Base-by-base conservation (phyloP, 495 filamentous ascomycete species). In the Aspergillus mulundensis region DNA sequence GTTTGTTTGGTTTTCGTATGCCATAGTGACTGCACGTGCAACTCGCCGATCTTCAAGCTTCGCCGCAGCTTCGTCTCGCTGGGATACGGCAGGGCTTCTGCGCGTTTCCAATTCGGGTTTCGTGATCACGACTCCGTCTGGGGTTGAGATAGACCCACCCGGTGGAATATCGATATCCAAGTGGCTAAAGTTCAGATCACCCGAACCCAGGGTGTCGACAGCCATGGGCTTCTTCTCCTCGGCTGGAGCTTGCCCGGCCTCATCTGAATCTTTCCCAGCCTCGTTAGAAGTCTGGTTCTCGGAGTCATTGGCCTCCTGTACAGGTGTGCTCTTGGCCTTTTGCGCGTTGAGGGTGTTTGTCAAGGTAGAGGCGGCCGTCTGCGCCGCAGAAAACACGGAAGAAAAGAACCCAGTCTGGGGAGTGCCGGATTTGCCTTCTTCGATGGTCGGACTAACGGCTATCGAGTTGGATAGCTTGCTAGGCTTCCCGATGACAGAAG, bases 391-490 rank as follows among this genome's bases (percentile, higher is more conserved):
- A 62, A 98, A 89, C 65, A 97, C 87, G 15, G 86, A 89, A 7
- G 90, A 93, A 69, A 98, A 98, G 70, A 98, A 98, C 0, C 91
- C 90, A 42, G 77, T 78, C 41, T 69, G 79, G 44, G 77, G 76
- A 50, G 66, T 65, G 14, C 70, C 74, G 7, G 78, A 74, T 57
- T 81, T 85, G 11, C 62, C 58, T 66, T 88, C 85, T 58, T 88
- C 85, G 32, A 79, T 66, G 2, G 84, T 89, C 15, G 94, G 91
- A 28, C 88, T 88, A 42, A 95, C 69, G 24, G 87, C 81, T 7
- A 90, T 82, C 41, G 87, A 86, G 58, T 87, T 91, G 10, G 92
- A 95, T 23, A 97, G 76, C 68, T 92, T 97, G 74, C 91, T 96
- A 10, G 91, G 91, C n/a, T 81, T 84, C 59, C 82, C 81, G 49